phyloP scores from a whole-genome alignment of 345 rosid genomes.

The Eutrema japonicum region DNA sequence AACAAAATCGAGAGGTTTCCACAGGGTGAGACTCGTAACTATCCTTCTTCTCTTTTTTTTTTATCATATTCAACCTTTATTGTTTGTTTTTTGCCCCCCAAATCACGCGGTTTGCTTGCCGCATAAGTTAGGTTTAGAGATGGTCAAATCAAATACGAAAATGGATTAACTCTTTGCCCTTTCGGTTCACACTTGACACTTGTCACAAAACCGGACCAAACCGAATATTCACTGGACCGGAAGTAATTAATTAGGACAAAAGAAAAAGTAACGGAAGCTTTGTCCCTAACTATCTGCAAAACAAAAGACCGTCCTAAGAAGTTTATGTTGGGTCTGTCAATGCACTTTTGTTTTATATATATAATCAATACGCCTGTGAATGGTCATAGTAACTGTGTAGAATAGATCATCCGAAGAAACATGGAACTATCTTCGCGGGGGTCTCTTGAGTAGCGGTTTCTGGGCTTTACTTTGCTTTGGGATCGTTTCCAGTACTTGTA shows the following conservation, averaged over 20 bases:
- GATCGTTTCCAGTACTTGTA: constrained; percentile 84
- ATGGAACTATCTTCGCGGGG: constrained; percentile 50
- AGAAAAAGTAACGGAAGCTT: background rate
- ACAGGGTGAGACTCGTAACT: too few relatives aligned
- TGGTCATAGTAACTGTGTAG: constrained; percentile 17
- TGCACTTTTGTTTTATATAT: constrained; percentile 18
- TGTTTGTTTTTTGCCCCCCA: background rate
- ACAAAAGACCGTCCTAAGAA: constrained; percentile 24
- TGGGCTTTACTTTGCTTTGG: constrained; percentile 64
- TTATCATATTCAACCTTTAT: too few relatives aligned
- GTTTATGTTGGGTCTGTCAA: constrained; percentile 26
- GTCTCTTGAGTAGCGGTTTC: constrained; percentile 54
- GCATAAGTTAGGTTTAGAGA: constrained; percentile 19
- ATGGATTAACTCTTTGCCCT: background rate
- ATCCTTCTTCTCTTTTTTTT: too few relatives aligned
- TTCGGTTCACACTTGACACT: background rate
- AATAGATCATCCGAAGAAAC: constrained; percentile 10
- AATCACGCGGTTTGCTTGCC: constrained; percentile 5
- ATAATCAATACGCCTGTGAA: background rate
- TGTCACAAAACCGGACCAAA: constrained; percentile 28
- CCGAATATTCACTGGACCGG: constrained; percentile 16
- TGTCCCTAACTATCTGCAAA: constrained; percentile 13
- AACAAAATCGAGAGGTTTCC: too few relatives aligned
- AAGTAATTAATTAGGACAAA: constrained; percentile 20
- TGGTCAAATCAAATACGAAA: constrained; percentile 4